Base-by-base conservation (phyloP, 495 filamentous ascomycete species). In the Xylaria grammica region DNA sequence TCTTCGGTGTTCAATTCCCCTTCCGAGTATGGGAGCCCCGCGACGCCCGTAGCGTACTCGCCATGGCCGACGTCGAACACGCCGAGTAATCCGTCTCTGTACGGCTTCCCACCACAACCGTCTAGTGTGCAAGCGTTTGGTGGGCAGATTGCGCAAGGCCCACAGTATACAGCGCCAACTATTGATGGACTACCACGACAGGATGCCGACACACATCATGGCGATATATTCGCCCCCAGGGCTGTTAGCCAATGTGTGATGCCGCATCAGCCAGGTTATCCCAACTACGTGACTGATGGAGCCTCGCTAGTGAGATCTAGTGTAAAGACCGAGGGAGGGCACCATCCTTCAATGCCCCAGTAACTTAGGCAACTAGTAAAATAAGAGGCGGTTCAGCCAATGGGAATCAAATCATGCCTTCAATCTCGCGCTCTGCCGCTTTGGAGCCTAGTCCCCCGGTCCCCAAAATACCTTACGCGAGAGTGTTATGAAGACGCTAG, bases 1-100 rank as follows among this genome's bases (percentile, higher is more conserved):
- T 69, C 74, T 20, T 75, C 74, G 1, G 62, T 79, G 36, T 79
- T 74, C 65, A 71, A 67, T 24, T 63, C 76, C 0, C 69, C 70
- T 0, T 45, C 76, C 7, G 78, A 79, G 13, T 80, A 76, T 42
- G 57, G 65, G 17, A 75, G 62, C 52, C 69, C 74, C 13, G 59
- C 72, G 29, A 73, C 67, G 0, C 60, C 77, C 5, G 68, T 62
- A 0, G 60, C 80, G 20, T 79, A 79, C 53, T 40, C 66, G 11
- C 65, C 69, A 7, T 74, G 71, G 73, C 65, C 67, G 13, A 49
- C 59, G 5, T 77, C 76, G 2, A 67, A 68, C 11, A 67, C 74
- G 1, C 67, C 75, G 0, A 68, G 55, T 10, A 77, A 71, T 40
- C 54, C 69, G 2, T 20, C 70, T 1, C 52, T 77, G 3, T 79